These are phyloP conservation scores for Ustilago shanxiensis DNA, from an alignment of 1,284 basidiomycete species.

Conservation along the genomic window DNA sequence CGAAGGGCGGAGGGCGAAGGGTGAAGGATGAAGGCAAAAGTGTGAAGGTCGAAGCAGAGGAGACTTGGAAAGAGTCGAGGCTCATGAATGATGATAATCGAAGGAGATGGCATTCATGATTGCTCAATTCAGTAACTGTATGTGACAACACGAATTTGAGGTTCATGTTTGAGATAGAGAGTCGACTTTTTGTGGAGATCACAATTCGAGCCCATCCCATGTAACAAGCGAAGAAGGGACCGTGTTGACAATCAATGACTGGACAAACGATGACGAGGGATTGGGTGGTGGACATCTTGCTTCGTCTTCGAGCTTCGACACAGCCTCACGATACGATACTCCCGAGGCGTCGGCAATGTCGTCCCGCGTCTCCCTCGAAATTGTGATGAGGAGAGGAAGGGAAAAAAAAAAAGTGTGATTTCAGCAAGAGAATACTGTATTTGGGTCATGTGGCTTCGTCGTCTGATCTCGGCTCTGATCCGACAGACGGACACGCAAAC, in stretches of 20 bases:
- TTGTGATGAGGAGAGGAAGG: too few relatives aligned
- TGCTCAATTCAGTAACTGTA: too few relatives aligned
- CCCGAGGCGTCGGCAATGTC: not conserved
- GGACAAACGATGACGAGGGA: too few relatives aligned
- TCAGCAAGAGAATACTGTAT: not conserved
- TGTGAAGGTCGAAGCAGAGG: not conserved
- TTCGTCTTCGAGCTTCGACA: not conserved
- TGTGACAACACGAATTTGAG: slow-evolving; percentile 8
- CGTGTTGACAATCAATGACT: not conserved
- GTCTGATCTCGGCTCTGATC: not conserved
- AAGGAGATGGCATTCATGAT: not conserved
- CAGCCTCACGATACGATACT: not conserved
- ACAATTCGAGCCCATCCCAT: not conserved
- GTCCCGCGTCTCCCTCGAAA: not conserved
- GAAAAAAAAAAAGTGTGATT: not conserved
- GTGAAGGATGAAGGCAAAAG: not conserved
- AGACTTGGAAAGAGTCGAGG: not conserved
- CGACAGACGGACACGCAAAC: too few relatives aligned
- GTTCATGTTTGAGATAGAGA: too few relatives aligned
- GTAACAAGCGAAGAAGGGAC: not conserved
- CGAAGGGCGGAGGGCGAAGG: too few relatives aligned
- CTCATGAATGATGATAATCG: not conserved
- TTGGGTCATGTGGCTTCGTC: not conserved
- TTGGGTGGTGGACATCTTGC: too few relatives aligned
- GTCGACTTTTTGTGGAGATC: slow-evolving; percentile 1